Base-by-base conservation (phyloP, 2,329 filamentous ascomycete genomes). In the Alternaria incomplexa region DNA sequence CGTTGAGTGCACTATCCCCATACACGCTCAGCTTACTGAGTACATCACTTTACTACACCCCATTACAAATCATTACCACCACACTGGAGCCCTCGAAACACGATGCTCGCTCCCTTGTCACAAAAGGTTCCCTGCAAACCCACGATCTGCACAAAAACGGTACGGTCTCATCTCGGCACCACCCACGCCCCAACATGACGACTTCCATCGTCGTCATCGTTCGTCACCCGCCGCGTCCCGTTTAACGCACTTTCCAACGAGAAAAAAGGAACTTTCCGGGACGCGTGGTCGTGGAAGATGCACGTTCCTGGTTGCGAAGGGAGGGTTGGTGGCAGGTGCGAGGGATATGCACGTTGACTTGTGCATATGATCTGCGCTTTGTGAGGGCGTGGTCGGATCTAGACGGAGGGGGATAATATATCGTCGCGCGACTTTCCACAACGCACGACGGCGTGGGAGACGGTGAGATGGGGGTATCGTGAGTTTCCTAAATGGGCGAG, bases 131-230 rank as follows among this genome's bases (percentile, higher is more conserved):
- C 28, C 28, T 40, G 20, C 6, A 40, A 40, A 52, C 28, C 36
- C 48, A 17, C 30, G 30, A 52, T 52, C 48, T 25, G 48, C 48
- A 52, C 48, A 52, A 40, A 36, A n/a, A 40, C n/a, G 20, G 22
- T 23, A n/a, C 48, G 48, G 48, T 52, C 48, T 52, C 48, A 52
- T 52, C 48, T 52, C 48, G 48, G 48, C 48, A 36, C 22, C 28
- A 40, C 48, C 48, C 48, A 52, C 48, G 13, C 32, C 48, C 32
- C 48, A n/a, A 22, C 48, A 52, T 52, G 48, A 52, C 48, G 48
- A 26, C 48, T 5, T 25, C 28, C 30, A 52, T 25, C 48, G 17
- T 25, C 48, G 17, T 23, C 28, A 36, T 30, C 20, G 15, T 22
- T 52, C 48, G 48, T 40, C 48, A 36, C 22, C 44, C 44, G 12